These are phyloP conservation scores for Rhodotorula sp. DNA, from an alignment of 1,284 basidiomycete species.

Conservation along the genomic window DNA sequence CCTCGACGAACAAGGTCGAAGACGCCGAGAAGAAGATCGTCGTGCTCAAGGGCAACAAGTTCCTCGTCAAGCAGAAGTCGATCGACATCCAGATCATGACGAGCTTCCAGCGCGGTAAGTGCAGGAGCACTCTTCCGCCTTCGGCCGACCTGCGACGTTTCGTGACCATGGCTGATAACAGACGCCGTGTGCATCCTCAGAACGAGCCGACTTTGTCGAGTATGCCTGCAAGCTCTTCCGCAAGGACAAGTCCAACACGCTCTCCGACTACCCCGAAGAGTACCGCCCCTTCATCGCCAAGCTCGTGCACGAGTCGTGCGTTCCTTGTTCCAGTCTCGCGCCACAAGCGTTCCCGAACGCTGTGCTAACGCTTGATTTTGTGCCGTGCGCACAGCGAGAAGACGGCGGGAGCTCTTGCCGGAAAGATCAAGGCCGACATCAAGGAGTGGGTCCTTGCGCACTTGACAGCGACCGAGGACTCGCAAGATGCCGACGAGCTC, in stretches of 20 bases:
- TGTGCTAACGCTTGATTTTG: background rate
- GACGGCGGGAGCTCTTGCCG: constrained; percentile 60
- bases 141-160: too few relatives aligned
- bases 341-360: background rate
- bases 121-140: background rate
- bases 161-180: background rate
- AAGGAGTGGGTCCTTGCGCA: constrained; percentile 9
- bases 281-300: constrained; percentile 53
- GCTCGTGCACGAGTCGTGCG: constrained; percentile 34
- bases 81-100: constrained; percentile 71
- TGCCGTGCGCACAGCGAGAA: constrained; percentile 61
- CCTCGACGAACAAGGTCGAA: constrained; percentile 6
- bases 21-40: constrained; percentile 40
- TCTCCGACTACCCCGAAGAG: constrained; percentile 61
- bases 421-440: constrained; percentile 64
- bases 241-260: constrained; percentile 6
- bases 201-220: constrained; percentile 9
- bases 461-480: constrained; percentile 30
- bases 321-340: background rate
- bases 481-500: constrained; percentile 26
- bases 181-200: constrained; percentile 1
- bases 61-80: constrained; percentile 73
- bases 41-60: constrained; percentile 61
- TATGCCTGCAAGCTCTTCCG: constrained; percentile 19
- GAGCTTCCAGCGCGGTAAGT: constrained; percentile 74